Percentiles rank a stretch among this genome's conserved stretches.
Conservation (phyloP, 805 yeast genomes). For the Metschnikowia santaceciliae region DNA sequence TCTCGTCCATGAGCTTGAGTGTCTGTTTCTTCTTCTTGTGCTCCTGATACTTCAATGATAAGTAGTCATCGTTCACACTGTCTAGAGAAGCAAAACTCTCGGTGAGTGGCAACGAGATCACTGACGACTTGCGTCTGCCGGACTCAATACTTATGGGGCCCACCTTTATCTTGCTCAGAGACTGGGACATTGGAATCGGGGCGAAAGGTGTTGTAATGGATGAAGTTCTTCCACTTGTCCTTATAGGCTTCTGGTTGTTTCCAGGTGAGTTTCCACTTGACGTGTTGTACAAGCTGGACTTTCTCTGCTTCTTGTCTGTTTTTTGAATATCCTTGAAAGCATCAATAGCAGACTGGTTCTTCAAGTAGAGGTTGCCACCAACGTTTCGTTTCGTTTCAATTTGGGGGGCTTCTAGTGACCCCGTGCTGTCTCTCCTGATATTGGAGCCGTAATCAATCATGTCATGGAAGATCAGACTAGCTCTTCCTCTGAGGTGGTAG, state of each 20-base stretch:
- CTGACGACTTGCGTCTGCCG: constrained; percentile 52
- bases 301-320: constrained; percentile 37
- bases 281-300: constrained; percentile 18
- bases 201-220: background rate
- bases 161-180: constrained; percentile 24
- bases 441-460: constrained; percentile 27
- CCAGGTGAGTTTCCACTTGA: constrained; percentile 10
- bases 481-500: background rate
- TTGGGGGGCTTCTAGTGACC: constrained; percentile 37
- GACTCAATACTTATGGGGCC: constrained; percentile 31
- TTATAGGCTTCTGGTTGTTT: constrained; percentile 4
- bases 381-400: constrained; percentile 44
- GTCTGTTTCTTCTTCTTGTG: constrained; percentile 18
- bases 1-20: constrained; percentile 3
- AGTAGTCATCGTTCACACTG: constrained; percentile 59
- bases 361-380: constrained; percentile 41
- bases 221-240: constrained; percentile 2
- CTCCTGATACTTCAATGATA: constrained; percentile 37
- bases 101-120: constrained; percentile 62
- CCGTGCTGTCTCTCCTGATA: constrained; percentile 21
- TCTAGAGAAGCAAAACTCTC: constrained; percentile 79
- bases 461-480: constrained; percentile 23
- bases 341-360: constrained; percentile 39
- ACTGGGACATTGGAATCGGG: constrained; percentile 3
- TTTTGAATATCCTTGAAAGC: constrained; percentile 42